Evolutionary conservation across 768 basidiomycete species (phyloP), one percentile per base, ranked within the genome.

Genomic region (Trametes cingulata): DNA sequence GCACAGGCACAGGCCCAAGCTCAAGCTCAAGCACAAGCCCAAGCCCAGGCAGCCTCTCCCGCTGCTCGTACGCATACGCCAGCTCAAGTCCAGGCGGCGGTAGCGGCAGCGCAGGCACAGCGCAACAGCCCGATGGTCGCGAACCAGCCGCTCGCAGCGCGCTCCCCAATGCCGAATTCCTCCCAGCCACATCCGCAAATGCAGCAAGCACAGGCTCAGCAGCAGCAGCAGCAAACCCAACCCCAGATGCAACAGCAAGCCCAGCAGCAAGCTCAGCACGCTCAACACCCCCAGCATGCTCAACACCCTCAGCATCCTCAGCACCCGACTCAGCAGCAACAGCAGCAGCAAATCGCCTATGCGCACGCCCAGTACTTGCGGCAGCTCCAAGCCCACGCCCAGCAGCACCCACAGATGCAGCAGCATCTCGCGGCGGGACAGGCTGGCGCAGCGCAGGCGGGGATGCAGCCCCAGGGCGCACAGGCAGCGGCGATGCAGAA

Each of bases 151-250:
- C 47, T 68, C 19, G 49, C 60, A 15, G 20, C 63, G 5, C 68
- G 65, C 13, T 69, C 68, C 15, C 67, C 67, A n/a, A 66, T 69
- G 66, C 65, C 66, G 15, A 36, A 45, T 40, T 57, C 58, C 24
- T 25, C 36, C 6, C 60, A 63, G 10, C 63, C 61, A 15, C 59
- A 58, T 8, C 54, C 62, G n/a, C 71, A 70, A 22, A 69, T 25
- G 41, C 33, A 17, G 55, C 53, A 20, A 43, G 52, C 22, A 43
- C 59, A 36, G 27, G 36, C 13, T 27, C 60, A 47, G 52, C 65
- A 57, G 19, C 56, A 27, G 52, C 54, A 37, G 25, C 50, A 24
- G 49, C 56, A 47, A 19, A 58, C 56, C 15, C 39, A 60, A 41
- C 56, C 57, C 36, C 25, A 43, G n/a, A 41, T 19, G 29, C 29